Evolutionary conservation across 1,139 yeast genomes (phyloP).

Genomic region (Diutina mesorugosa): DNA sequence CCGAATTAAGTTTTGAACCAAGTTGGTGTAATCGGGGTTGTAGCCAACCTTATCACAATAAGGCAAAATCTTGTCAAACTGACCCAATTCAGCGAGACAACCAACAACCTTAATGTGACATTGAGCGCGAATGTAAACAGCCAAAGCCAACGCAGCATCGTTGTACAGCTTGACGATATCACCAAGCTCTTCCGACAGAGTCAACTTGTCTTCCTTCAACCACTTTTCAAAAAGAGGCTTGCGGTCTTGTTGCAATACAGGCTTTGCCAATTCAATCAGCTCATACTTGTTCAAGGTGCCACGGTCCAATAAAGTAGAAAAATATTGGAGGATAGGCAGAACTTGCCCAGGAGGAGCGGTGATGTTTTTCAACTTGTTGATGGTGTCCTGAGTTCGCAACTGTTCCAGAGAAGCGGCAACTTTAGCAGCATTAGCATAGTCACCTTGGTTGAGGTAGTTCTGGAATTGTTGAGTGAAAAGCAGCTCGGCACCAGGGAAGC

Average conservation of each 20-base stretch:
- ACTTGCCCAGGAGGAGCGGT: constrained; percentile 96
- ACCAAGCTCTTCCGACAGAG: constrained; percentile 92
- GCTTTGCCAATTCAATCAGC: constrained; percentile 89
- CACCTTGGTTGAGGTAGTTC: constrained; percentile 70
- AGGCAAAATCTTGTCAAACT: constrained; percentile 90
- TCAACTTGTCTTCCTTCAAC: constrained; percentile 89
- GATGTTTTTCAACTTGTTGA: constrained; percentile 79
- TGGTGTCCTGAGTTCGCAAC: constrained; percentile 89
- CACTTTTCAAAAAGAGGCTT: constrained; percentile 91
- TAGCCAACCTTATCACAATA: constrained; percentile 84
- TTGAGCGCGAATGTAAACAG: constrained; percentile 80
- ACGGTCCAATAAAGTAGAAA: constrained; percentile 82
- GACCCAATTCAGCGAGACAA: constrained; percentile 89
- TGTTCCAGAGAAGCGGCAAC: constrained; percentile 94
- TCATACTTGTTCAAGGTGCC: constrained; percentile 91
- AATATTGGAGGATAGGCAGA: constrained; percentile 88
- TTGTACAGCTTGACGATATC: constrained; percentile 79
- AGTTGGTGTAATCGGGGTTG: constrained; percentile 80
- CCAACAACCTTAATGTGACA: constrained; percentile 85
- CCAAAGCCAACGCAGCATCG: constrained; percentile 77
- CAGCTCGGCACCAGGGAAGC: constrained; percentile 93
- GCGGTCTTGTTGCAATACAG: constrained; percentile 92
- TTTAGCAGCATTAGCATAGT: constrained; percentile 86
- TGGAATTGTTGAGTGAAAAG: constrained; percentile 88
- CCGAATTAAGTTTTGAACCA: constrained; percentile 84